phyloP scores from a whole-genome alignment of 1,284 basidiomycete genomes.

The Tilletia indica region DNA sequence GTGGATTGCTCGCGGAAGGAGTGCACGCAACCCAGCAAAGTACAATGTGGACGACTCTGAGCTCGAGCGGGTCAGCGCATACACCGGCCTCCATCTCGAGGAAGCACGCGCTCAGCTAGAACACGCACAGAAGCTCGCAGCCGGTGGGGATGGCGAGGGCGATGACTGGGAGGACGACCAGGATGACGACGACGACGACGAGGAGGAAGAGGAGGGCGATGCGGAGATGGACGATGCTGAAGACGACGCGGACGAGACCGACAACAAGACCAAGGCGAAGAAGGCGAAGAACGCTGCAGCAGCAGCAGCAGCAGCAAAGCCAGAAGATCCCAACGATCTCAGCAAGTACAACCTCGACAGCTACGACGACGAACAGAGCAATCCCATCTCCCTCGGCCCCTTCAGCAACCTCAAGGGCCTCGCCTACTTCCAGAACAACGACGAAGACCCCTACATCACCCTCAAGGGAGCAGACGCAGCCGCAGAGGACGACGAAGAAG shows the following conservation, averaged over 20 bases:
- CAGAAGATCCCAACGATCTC: constrained; percentile 71
- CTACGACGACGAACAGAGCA: constrained; percentile 79
- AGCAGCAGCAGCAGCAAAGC: constrained; percentile 59
- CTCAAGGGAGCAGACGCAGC: constrained; percentile 70
- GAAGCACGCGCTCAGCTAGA: constrained; percentile 82
- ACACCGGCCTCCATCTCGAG: constrained; percentile 83
- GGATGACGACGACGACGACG: constrained; percentile 37
- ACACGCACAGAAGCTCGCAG: constrained; percentile 46
- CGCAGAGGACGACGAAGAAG: constrained; percentile 73
- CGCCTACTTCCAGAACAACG: constrained; percentile 83
- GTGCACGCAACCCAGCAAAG: constrained; percentile 74
- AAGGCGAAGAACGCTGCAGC: constrained; percentile 36
- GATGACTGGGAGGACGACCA: constrained; percentile 31
- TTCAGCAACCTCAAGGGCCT: constrained; percentile 96
- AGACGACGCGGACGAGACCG: constrained; percentile 59
- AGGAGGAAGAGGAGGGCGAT: constrained; percentile 29
- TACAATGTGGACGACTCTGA: constrained; percentile 90
- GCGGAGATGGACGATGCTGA: constrained; percentile 32
- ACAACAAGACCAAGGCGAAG: constrained; percentile 57
- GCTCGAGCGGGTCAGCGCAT: constrained; percentile 80
- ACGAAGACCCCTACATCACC: constrained; percentile 96
- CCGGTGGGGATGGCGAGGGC: constrained; percentile 35
- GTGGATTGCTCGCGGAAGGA: constrained; percentile 80
- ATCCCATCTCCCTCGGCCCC: constrained; percentile 65
- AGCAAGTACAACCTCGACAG: constrained; percentile 86